Conservation (phyloP, 108 stramenopile genomes). For the Cyclotella baltica region DNA sequence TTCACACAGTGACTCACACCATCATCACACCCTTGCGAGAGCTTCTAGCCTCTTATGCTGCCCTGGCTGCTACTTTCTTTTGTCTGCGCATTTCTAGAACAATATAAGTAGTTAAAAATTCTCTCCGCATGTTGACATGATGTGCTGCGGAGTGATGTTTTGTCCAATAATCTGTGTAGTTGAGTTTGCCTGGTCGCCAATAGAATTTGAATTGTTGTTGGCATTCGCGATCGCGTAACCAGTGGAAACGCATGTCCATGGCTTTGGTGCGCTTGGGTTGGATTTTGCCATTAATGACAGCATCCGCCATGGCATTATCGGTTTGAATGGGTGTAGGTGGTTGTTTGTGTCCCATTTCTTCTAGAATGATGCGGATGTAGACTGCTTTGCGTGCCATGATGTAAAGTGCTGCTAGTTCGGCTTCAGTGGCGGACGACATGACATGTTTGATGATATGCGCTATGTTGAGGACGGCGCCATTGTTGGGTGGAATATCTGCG, state of each 20-base stretch:
- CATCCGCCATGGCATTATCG: conserved; percentile 54
- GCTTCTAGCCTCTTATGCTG: background rate
- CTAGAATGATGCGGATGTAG: conserved; percentile 19
- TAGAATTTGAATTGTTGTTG: too few relatives aligned
- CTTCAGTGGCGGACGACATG: too few relatives aligned
- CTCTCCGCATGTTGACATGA: background rate
- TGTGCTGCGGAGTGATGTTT: background rate
- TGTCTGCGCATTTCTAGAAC: background rate
- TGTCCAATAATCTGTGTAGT: background rate
- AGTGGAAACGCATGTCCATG: background rate
- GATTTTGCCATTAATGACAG: conserved; percentile 41
- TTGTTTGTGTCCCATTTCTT: conserved; percentile 37
- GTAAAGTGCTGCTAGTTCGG: background rate
- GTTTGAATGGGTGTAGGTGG: conserved; percentile 21
- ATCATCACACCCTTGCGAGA: background rate
- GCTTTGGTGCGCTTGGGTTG: conserved; percentile 10
- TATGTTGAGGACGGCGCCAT: too few relatives aligned
- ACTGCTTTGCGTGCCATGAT: conserved; percentile 19
- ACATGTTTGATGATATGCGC: too few relatives aligned
- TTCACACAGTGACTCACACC: too few relatives aligned
- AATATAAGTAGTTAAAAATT: conserved; percentile 4
- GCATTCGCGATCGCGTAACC: too few relatives aligned
- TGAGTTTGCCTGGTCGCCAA: background rate
- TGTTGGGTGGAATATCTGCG: too few relatives aligned
- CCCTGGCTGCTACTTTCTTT: background rate